Evolutionary conservation across 2,329 filamentous ascomycete species (phyloP), one percentile per base, ranked within the genome.

Genomic region (Albophoma yamanashiensis): DNA sequence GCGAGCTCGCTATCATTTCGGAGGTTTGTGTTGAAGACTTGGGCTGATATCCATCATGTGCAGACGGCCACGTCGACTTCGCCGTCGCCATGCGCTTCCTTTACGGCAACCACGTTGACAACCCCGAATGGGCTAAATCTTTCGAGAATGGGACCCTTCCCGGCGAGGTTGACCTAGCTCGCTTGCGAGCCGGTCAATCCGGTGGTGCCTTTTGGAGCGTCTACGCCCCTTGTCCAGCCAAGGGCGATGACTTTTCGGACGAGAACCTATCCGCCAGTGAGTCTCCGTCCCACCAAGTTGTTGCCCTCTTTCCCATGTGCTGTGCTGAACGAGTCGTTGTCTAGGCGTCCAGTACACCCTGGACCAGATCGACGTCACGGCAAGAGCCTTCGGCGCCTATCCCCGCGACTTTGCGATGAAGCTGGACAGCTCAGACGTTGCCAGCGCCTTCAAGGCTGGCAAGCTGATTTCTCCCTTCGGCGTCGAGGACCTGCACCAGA

Each of bases 131-230:
- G 75, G 87, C 82, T n/a, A 75, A 85, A 43, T 81, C 82, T 7
- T 96, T 96, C 68, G 82, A 87, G 64, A 76, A 89, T 27, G 91
- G 89, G 39, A 83, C 82, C 0, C 74, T 96, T 58, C 69, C 72
- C 0, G 79, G 79, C 4, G 89, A 97, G 65, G 88, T 94, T 58
- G 93, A 97, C 71, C 76, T 96, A 11, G 86, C 88, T 1, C 85
- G 92, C 6, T 79, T 96, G 56, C 79, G 82, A 42, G 73, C 83
- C 57, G 92, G 92, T 1, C 79, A 81, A 65, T 85, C 88, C 63
- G 92, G 92, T 45, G 93, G 92, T 59, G 87, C 89, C n/a, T 97
- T 97, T 71, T 97, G 92, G 93, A 92, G 88, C 70, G 91, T 94
- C 12, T 97, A 82, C 67, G 85, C 89, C 47, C 83, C 84, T 0